Conservation (phyloP, 257 asterid genomes). For the Solanum piurae region DNA sequence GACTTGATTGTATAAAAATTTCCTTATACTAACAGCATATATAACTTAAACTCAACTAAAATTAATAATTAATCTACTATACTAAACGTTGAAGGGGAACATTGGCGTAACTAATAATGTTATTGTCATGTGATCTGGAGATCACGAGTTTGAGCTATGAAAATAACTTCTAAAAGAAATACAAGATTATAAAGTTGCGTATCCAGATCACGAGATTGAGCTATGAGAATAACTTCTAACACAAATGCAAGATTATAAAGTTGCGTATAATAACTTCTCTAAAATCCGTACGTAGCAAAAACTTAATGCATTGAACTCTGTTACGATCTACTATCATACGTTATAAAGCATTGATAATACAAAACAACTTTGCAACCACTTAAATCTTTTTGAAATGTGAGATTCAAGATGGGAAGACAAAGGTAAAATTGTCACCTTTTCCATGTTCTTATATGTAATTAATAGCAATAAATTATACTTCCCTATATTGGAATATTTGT, state of each 20-base stretch:
- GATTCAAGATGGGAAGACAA: neutral
- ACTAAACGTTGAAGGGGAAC: neutral
- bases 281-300: neutral
- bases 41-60: neutral
- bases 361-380: neutral
- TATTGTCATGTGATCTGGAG: rapidly evolving
- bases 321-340: neutral
- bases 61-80: neutral
- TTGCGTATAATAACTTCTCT: neutral
- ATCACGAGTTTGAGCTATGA: neutral
- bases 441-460: neutral
- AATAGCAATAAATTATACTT: neutral
- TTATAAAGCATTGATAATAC: neutral
- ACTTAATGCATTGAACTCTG: neutral
- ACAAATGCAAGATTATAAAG: rapidly evolving
- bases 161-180: neutral
- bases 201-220: neutral
- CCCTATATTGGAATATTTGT: neutral
- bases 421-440: neutral
- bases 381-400: neutral
- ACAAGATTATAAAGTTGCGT: too few relatives aligned
- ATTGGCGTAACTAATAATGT: neutral
- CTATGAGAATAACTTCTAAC: neutral
- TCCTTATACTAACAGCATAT: neutral
- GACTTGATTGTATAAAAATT: neutral